phyloP scores from a whole-genome alignment of 2,329 filamentous ascomycete genomes.

The Fusarium mangiferae region DNA sequence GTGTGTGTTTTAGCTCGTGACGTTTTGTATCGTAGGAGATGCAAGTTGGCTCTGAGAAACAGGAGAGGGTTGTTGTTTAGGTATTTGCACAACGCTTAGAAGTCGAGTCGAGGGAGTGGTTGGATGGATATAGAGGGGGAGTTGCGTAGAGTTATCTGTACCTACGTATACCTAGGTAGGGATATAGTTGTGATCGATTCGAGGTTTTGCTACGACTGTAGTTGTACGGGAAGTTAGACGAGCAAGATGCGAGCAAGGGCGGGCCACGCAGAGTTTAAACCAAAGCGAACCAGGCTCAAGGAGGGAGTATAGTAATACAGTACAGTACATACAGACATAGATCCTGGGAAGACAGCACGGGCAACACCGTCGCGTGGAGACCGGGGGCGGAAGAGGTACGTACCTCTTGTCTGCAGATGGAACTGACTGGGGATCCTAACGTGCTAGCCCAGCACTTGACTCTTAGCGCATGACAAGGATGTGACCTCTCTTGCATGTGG shows the following conservation, averaged over 20 bases:
- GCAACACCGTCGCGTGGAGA: constrained; percentile 36
- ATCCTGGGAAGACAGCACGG: constrained; percentile 25
- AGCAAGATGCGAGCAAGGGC: constrained; percentile 28
- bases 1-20: not conserved
- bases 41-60: not conserved
- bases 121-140: constrained; percentile 9
- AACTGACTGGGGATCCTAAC: constrained; percentile 28
- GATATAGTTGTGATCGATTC: not conserved
- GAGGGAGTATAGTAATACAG: constrained; percentile 12
- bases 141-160: constrained; percentile 26
- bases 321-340: not conserved
- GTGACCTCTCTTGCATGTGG: constrained; percentile 25
- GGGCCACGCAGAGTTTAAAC: constrained; percentile 42
- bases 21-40: not conserved
- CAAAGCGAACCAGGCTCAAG: constrained; percentile 22
- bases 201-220: constrained; percentile 15
- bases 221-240: constrained; percentile 21
- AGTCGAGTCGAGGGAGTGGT: constrained; percentile 2
- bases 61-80: not conserved
- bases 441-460: constrained; percentile 21
- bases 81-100: not conserved
- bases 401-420: constrained; percentile 16
- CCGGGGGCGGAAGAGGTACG: constrained; percentile 27
- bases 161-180: not conserved
- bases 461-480: constrained; percentile 24